Conservation (phyloP, 768 basidiomycete genomes). For the Kwoniella sp. region DNA sequence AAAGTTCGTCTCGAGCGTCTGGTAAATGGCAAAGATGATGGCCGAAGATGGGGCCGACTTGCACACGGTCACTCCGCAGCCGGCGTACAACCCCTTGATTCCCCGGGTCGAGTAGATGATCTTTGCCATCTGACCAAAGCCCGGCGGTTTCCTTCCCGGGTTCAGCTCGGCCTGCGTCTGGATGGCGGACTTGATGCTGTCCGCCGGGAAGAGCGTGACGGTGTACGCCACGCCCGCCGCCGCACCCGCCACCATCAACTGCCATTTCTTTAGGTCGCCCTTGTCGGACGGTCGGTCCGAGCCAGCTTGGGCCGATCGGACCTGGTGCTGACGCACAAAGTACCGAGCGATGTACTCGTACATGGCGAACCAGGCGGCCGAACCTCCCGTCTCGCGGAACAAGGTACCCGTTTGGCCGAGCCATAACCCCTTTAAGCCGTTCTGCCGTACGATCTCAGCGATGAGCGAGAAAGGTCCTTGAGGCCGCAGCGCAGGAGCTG, state of each 20-base stretch:
- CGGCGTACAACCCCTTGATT: constrained; percentile 73
- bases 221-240: constrained; percentile 81
- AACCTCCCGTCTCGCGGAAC: constrained; percentile 87
- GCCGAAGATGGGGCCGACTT: constrained; percentile 84
- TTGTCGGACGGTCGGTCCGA: constrained; percentile 30
- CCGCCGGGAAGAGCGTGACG: constrained; percentile 87
- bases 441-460: constrained; percentile 59
- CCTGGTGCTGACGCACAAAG: constrained; percentile 59
- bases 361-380: constrained; percentile 82
- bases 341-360: constrained; percentile 70
- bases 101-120: constrained; percentile 74
- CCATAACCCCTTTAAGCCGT: constrained; percentile 86
- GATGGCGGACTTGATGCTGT: constrained; percentile 88
- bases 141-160: constrained; percentile 9
- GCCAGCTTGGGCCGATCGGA: not conserved
- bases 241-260: constrained; percentile 81
- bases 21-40: constrained; percentile 88
- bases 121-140: constrained; percentile 54
- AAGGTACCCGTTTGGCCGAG: constrained; percentile 90
- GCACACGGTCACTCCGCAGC: constrained; percentile 83
- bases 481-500: constrained; percentile 43
- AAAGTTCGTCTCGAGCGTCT: constrained; percentile 63
- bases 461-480: constrained; percentile 74
- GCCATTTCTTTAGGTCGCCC: constrained; percentile 63
- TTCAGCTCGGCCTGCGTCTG: constrained; percentile 85